Conservation (phyloP, 345 rosid genomes). For the Eucalyptus regnans region DNA sequence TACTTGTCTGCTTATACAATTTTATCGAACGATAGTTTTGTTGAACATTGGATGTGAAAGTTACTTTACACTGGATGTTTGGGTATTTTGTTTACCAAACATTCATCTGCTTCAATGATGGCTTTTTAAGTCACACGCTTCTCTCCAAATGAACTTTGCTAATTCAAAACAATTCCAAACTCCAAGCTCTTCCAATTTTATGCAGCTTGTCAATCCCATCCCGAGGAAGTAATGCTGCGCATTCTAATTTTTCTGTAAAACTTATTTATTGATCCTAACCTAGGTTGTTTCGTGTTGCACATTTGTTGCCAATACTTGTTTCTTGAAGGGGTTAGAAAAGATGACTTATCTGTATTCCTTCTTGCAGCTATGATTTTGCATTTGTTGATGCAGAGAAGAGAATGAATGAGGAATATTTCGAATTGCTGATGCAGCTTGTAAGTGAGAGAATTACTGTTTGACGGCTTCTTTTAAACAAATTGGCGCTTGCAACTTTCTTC, state of each 20-base stretch:
- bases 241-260: background rate
- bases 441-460: conserved; percentile 1
- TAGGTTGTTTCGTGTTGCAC: background rate
- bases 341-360: background rate
- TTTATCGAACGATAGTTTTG: background rate
- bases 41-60: background rate
- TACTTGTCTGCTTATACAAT: background rate
- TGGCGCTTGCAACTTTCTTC: background rate
- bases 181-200: background rate
- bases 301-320: background rate
- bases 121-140: background rate
- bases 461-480: background rate
- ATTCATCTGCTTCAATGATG: background rate
- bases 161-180: background rate
- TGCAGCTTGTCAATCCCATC: background rate
- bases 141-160: background rate
- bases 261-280: background rate
- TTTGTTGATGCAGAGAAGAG: conserved; percentile 95
- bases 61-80: background rate
- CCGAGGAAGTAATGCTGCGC: background rate
- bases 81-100: background rate
- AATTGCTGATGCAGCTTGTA: conserved; percentile 77
- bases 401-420: conserved; percentile 84
- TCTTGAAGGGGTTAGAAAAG: background rate
- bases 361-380: conserved; percentile 86